Evolutionary conservation across 305 asterid genomes (phyloP).

Genomic region (Fraxinus angustifolia): DNA sequence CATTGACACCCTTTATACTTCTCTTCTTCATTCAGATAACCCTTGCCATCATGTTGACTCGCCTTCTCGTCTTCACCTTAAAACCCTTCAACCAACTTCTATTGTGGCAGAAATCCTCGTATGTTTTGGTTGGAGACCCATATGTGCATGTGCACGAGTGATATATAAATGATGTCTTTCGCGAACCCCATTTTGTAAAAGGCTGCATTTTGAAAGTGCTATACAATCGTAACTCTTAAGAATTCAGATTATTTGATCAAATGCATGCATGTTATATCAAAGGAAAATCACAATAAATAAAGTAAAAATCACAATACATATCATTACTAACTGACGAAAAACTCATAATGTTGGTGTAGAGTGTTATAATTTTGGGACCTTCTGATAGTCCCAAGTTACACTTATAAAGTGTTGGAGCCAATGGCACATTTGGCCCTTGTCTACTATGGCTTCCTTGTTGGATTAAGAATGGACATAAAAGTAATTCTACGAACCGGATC

Average conservation of each 20-base stretch:
- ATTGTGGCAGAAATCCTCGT: constrained; percentile 70
- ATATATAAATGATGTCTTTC: too few relatives aligned
- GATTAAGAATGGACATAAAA: constrained; percentile 62
- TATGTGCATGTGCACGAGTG: background rate
- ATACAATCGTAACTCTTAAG: background rate
- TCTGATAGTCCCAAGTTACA: constrained; percentile 56
- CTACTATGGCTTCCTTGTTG: constrained; percentile 59
- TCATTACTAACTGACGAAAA: background rate
- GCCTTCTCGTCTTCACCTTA: constrained; percentile 38
- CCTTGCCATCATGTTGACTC: constrained; percentile 47
- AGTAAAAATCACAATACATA: background rate
- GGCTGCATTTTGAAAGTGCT: too few relatives aligned
- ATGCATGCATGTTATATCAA: background rate
- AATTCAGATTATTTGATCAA: background rate
- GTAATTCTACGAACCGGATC: constrained; percentile 49
- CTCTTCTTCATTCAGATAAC: constrained; percentile 76
- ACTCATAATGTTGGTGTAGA: constrained; percentile 33
- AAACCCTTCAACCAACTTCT: constrained; percentile 66
- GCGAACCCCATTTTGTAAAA: too few relatives aligned
- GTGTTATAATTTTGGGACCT: constrained; percentile 78
- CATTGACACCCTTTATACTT: constrained; percentile 71
- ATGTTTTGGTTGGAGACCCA: background rate
- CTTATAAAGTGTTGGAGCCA: constrained; percentile 65
- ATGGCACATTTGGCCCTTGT: constrained; percentile 74
- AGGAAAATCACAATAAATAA: background rate